Evolutionary conservation across 768 basidiomycete genomes (phyloP), one percentile per base, ranked within the genome.

Genomic region (Kwoniella botswanensis): DNA sequence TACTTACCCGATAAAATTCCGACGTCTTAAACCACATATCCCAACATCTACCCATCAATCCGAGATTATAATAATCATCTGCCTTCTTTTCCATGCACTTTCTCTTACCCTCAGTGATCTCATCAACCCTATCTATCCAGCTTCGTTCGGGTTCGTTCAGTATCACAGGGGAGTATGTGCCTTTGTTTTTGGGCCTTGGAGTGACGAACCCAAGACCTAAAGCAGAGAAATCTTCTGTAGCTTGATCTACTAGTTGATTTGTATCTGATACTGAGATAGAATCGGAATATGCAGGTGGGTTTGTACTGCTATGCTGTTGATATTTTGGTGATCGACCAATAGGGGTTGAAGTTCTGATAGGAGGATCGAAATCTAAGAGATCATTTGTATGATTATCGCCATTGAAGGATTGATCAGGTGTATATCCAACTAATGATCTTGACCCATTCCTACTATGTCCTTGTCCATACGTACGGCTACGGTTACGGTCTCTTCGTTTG

Each of bases 261-360:
- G 72, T 56, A 41, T 77, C 74, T 18, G 79, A 80, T 12, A 70
- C 71, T 7, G 80, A 76, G 56, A 35, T 35, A 35, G 35, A 35
- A 35, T 35, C 35, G 35, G 35, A 35, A 35, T 79, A 81, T 10
- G 76, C 78, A 17, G 80, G 71, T 0, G 68, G 75, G n/a, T 60
- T 21, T n/a, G 12, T 26, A 21, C 21, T 96, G 87, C 96, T 93
- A 18, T 94, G 50, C 2, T 46, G 35, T 96, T 94, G n/a, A 93
- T 94, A 77, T 95, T 94, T 68, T 93, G 93, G 68, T 96, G 58
- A 44, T 43, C 70, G 68, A 21, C 61, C 63, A 12, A 81, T 63
- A 11, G 80, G 78, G 4, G 80, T 81, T 7, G 74, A 76, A 5
- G 80, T 79, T 22, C 80, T 56, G 2, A 72, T 63, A 1, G 79